Evolutionary conservation across 495 filamentous ascomycete genomes (phyloP).

Genomic region (Podospora tetraspora): DNA sequence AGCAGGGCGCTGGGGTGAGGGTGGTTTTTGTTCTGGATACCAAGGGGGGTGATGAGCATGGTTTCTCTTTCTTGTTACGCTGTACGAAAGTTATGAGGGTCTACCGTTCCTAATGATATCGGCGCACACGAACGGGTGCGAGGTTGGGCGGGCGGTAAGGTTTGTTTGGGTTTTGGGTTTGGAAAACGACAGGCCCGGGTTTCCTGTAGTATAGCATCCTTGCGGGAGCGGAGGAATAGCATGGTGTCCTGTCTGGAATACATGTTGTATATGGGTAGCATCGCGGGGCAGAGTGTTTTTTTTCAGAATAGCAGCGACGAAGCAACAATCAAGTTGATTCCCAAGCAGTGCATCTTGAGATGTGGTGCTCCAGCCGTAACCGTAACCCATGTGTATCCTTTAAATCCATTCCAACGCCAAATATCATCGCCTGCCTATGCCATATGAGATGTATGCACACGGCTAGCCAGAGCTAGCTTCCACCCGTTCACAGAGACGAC

Average conservation of each 20-base stretch:
- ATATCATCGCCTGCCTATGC: not conserved
- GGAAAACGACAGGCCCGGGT: not conserved
- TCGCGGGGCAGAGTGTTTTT: not conserved
- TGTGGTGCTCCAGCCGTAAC: not conserved
- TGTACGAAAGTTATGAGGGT: conserved; percentile 16
- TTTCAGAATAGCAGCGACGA: not conserved
- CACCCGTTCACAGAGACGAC: conserved; percentile 55
- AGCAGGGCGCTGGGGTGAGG: not conserved
- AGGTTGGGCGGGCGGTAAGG: not conserved
- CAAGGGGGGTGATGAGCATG: not conserved
- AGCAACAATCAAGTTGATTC: not conserved
- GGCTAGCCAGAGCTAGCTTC: conserved; percentile 5
- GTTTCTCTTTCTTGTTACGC: not conserved
- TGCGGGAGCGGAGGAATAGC: not conserved
- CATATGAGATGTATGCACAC: not conserved
- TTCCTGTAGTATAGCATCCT: conserved; percentile 12
- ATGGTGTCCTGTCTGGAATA: not conserved
- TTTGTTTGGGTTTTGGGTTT: not conserved
- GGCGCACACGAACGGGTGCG: conserved; percentile 1
- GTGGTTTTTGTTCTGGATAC: not conserved
- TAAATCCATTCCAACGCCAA: not conserved
- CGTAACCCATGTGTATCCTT: not conserved
- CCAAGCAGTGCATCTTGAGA: not conserved
- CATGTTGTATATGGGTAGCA: not conserved
- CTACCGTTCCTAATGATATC: conserved; percentile 11